Base-by-base conservation (phyloP, 169 alveolate genomes). In the Cystoisospora suis region DNA sequence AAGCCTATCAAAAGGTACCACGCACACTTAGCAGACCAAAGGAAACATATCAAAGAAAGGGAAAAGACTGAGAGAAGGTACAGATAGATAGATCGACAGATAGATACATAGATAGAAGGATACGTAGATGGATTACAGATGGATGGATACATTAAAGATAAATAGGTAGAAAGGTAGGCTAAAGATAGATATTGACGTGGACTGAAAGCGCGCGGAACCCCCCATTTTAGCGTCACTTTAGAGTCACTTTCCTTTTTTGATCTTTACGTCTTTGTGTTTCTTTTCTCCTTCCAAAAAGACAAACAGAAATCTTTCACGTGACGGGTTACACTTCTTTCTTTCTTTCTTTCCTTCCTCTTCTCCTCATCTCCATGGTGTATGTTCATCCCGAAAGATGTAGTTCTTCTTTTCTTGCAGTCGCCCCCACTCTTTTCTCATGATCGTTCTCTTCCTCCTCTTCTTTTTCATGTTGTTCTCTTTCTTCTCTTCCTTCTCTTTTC, bases 1-100 rank as follows among this genome's bases (percentile, higher is more conserved):
- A 95, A 38, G 98, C 98, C 75, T 96, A 96, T 79, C 77, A 83
- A 75, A 93, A 92, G 61, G 95, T 89, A 3, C 45, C 80, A 45
- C 29, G 89, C 79, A 56, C 15, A 75, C 59, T 58, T 12, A 38
- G 47, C 12, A 23, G 81, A 72, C 42, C n/a, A 38, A 72, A 38
- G 23, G 81, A 38, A 72, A 23, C 12, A 23, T 12, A 38, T 15
- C 27, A 34, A 72, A 32, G 47, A 23, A 72, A 23, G 81, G 23
- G 81, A 38, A 72, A 23, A 38, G 23, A 23, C 65, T 15, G 65
- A 23, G 65, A 53, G 65, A 53, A 53, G 65, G 23, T 53, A 53
- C 65, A 53, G 12, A 53, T 23, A 53, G 65, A 53, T 53, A 53
- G 65, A 53, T 53, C 12, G 12, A 53, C 23, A 53, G 65, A 53